Evolutionary conservation across 345 rosid species (phyloP).

Genomic region (Excoecaria agallocha): DNA sequence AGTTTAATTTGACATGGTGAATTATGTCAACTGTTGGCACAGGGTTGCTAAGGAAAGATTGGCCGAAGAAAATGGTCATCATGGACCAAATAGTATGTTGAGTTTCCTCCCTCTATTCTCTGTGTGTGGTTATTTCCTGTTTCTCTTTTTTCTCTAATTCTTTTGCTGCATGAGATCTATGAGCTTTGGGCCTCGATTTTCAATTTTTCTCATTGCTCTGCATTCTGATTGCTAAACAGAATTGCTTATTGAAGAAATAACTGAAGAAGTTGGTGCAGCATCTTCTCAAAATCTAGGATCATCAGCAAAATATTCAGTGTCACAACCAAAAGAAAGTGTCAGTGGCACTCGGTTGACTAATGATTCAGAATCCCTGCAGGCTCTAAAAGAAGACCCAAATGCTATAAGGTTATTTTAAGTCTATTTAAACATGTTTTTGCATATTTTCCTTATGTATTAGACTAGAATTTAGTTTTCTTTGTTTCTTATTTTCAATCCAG

Average conservation of each 20-base stretch:
- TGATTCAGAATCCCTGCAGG: conserved; percentile 50
- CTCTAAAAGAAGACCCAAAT: conserved; percentile 75
- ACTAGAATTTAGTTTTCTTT: neutral
- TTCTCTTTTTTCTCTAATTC: no score
- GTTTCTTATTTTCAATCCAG: neutral
- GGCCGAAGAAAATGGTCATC: conserved; percentile 50
- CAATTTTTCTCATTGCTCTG: neutral
- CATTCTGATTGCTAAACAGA: conserved; percentile 35
- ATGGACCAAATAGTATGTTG: conserved; percentile 46
- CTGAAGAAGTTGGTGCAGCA: conserved; percentile 46
- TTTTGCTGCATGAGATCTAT: no score
- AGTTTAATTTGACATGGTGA: neutral
- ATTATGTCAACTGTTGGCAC: neutral
- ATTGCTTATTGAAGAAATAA: conserved; percentile 70
- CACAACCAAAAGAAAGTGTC: conserved; percentile 30
- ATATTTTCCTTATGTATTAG: neutral
- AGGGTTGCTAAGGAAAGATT: conserved; percentile 31
- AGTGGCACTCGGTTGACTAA: conserved; percentile 25
- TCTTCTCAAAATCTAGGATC: conserved; percentile 38
- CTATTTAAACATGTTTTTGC: neutral
- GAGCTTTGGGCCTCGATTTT: neutral
- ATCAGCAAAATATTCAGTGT: conserved; percentile 27
- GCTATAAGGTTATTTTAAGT: conserved; percentile 55
- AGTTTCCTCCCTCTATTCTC: conserved; percentile 11
- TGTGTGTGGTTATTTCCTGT: no score